Conservation (phyloP, 768 basidiomycete genomes). For the Sporobolomyces roseus region DNA sequence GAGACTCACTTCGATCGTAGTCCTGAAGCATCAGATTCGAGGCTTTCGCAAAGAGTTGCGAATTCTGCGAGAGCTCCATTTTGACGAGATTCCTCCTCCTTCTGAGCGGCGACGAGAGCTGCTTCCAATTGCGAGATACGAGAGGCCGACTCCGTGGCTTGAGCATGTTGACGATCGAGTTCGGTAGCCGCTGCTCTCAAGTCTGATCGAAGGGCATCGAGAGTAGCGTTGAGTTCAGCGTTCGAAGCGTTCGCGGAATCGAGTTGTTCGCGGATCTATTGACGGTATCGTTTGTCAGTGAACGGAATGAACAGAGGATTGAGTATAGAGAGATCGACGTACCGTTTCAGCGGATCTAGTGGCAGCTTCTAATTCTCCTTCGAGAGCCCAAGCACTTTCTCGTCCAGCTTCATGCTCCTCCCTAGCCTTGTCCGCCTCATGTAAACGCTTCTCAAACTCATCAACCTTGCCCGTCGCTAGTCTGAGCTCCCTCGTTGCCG, state of each 20-base stretch:
- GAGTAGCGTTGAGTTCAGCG: constrained; percentile 10
- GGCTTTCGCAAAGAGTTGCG: constrained; percentile 12
- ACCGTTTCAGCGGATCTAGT: constrained; percentile 2
- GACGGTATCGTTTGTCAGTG: neutral
- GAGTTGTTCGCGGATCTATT: constrained; percentile 12
- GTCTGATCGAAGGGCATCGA: constrained; percentile 12
- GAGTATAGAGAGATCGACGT: neutral
- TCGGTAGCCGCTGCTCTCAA: neutral
- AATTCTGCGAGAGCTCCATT: constrained; percentile 16
- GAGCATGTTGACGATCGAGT: constrained; percentile 4
- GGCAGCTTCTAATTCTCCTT: constrained; percentile 13
- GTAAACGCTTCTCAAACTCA: constrained; percentile 1
- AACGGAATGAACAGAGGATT: neutral
- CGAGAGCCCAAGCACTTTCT: constrained; percentile 19
- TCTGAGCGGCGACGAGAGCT: neutral
- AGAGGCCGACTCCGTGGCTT: neutral
- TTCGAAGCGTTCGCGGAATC: neutral
- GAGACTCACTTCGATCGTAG: constrained; percentile 2
- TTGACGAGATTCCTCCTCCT: neutral
- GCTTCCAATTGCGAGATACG: constrained; percentile 14
- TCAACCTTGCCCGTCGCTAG: constrained; percentile 8
- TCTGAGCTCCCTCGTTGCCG: neutral
- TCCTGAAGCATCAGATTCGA: constrained; percentile 4
- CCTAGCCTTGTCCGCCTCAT: constrained; percentile 5
- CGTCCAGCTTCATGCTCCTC: constrained; percentile 4